Evolutionary conservation across 2,329 filamentous ascomycete genomes (phyloP).

Genomic region (Pseudocercospora crystallina): DNA sequence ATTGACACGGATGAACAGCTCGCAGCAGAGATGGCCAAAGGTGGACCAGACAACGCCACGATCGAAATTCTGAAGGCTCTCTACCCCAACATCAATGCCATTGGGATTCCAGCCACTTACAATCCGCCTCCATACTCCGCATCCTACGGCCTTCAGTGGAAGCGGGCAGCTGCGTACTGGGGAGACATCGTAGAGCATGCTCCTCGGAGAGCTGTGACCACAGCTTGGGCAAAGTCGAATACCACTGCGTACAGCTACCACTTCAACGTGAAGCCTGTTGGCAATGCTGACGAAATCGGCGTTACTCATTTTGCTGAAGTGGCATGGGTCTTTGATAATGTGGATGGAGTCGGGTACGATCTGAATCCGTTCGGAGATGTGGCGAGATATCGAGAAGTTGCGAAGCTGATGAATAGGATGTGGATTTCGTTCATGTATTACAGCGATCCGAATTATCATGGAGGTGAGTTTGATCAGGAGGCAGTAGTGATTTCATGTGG

Average conservation of each 20-base stretch:
- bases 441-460: not conserved
- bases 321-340: not conserved
- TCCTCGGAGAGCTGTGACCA: slow-evolving; percentile 48
- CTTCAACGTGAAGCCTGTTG: slow-evolving; percentile 2
- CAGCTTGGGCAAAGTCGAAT: not conserved
- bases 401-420: too few species aligned
- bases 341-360: too few species aligned
- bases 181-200: slow-evolving; percentile 60
- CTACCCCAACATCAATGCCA: not conserved
- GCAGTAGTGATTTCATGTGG: too few species aligned
- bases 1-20: slow-evolving; percentile 47
- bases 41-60: not conserved
- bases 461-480: not conserved
- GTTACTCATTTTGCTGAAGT: not conserved
- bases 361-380: too few species aligned
- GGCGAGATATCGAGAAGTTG: slow-evolving; percentile 1
- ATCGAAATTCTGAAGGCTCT: not conserved
- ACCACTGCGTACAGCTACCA: not conserved
- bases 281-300: not conserved
- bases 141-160: slow-evolving; percentile 48
- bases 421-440: not conserved
- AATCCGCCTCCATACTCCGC: slow-evolving; percentile 31
- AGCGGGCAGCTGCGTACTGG: slow-evolving; percentile 54
- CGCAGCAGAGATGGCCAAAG: not conserved
- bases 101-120: slow-evolving; percentile 1